Evolutionary conservation across 2,329 filamentous ascomycete genomes (phyloP).

Genomic region (Cercospora sp.): DNA sequence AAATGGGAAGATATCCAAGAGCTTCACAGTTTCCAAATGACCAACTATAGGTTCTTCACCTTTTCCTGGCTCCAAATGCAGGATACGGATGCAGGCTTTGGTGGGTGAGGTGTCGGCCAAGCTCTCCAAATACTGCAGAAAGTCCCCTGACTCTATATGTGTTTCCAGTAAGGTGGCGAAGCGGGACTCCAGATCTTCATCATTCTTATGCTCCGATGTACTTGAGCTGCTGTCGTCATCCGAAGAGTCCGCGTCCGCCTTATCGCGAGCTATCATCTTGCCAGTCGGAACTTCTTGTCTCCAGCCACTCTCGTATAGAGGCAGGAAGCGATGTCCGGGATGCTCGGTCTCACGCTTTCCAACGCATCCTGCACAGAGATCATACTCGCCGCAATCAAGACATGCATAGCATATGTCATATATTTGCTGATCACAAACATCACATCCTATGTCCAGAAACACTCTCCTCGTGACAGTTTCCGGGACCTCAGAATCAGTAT

Average conservation of each 20-base stretch:
- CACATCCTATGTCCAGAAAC: background rate
- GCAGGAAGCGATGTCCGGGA: background rate
- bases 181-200: background rate
- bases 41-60: background rate
- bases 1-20: background rate
- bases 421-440: background rate
- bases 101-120: background rate
- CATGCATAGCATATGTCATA: slow-evolving; percentile 7
- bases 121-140: background rate
- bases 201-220: background rate
- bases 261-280: background rate
- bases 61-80: slow-evolving; percentile 6
- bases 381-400: slow-evolving; percentile 11
- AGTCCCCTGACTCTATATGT: background rate
- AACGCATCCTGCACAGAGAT: slow-evolving; percentile 12
- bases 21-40: slow-evolving; percentile 2
- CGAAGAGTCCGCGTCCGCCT: background rate
- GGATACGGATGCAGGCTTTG: background rate
- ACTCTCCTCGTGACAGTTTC: background rate
- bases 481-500: background rate
- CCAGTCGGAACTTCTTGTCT: background rate
- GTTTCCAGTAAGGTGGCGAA: background rate
- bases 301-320: background rate
- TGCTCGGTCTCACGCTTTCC: background rate
- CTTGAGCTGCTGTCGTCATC: background rate